Base-by-base conservation (phyloP, 179 eudicot species). In the Amaranthus tricolor region DNA sequence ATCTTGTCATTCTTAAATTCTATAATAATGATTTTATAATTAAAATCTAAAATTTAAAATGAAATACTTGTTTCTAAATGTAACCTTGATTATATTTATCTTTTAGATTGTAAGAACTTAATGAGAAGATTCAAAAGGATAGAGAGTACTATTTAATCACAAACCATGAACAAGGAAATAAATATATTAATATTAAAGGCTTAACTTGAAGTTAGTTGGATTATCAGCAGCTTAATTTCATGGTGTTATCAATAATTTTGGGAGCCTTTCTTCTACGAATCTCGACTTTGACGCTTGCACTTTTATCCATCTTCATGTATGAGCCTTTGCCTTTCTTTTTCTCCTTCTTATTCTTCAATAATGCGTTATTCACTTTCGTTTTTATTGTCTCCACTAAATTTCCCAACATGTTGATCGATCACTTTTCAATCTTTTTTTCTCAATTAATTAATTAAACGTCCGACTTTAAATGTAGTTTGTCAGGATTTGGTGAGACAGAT, bases 231-330 rank as follows among this genome's bases (percentile, higher is more conserved):
- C 79, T 70, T n/a, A n/a, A n/a, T n/a, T 85, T 84, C 76, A 92
- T 85, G 19, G 89, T 90, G 72, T 90, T 87, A 55, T 92, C 89
- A 69, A 92, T 87, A 79, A 92, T 79, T 52, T 89, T 78, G 1
- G 88, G 85, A 65, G 97, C 89, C 24, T 92, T 81, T 5, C 85
- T 64, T 78, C 96, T 90, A 16, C 96, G 91, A 74, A 92, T 90
- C 86, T 90, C 93, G 9, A 92, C 91, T 77, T 81, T 90, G 9
- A 92, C 90, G 21, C 96, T 88, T 0, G 93, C 89, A 65, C 93
- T 92, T 76, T 92, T 92, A 62, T 92, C 97, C 89, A 92, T 92
- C 85, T 82, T 90, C 6, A 86, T 50, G 79, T 92, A 92, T 0
- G 86, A 24, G 81, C 79, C 79, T 88, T 90, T 80, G 82, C 81